phyloP scores from a whole-genome alignment of 2,329 filamentous ascomycete genomes.

The Rosellinia necatrix region DNA sequence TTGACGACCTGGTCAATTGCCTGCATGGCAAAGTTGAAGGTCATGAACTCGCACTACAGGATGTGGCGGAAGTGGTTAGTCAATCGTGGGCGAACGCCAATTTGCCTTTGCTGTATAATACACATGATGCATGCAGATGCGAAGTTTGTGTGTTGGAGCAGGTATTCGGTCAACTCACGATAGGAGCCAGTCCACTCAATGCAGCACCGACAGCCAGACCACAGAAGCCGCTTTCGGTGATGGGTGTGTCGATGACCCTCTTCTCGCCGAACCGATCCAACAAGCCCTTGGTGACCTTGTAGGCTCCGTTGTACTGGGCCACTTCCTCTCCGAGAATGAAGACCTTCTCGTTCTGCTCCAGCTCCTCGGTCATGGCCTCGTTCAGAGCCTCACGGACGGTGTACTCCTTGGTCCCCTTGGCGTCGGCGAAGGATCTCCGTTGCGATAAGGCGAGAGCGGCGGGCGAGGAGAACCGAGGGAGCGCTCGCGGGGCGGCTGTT shows the following conservation, averaged over 20 bases:
- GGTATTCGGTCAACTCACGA: slow-evolving; percentile 67
- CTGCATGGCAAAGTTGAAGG: slow-evolving; percentile 99
- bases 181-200: slow-evolving; percentile 88
- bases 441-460: slow-evolving; percentile 48
- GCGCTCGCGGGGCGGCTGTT: slow-evolving; percentile 44
- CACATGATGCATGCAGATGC: neutral
- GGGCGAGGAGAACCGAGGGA: slow-evolving; percentile 42
- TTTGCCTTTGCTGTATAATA: neutral
- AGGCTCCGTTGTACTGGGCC: slow-evolving; percentile 99
- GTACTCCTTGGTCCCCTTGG: slow-evolving; percentile 75
- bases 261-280: slow-evolving; percentile 96
- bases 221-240: slow-evolving; percentile 94
- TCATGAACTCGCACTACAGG: slow-evolving; percentile 96
- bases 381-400: slow-evolving; percentile 97
- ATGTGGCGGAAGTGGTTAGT: slow-evolving; percentile 11
- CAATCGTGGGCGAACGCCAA: neutral
- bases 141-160: neutral
- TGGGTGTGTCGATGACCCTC: slow-evolving; percentile 96
- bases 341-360: slow-evolving; percentile 92
- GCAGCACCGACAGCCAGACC: slow-evolving; percentile 95
- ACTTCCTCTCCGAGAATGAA: slow-evolving; percentile 98
- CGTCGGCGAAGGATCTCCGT: slow-evolving; percentile 60
- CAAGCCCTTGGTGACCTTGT: slow-evolving; percentile 99
- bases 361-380: slow-evolving; percentile 96
- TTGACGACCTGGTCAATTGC: slow-evolving; percentile 99